A percentile compares a stretch with the other conserved stretches of the same genome.
Conservation (phyloP, 1,284 basidiomycete species). For the Ustilago trichophora region DNA sequence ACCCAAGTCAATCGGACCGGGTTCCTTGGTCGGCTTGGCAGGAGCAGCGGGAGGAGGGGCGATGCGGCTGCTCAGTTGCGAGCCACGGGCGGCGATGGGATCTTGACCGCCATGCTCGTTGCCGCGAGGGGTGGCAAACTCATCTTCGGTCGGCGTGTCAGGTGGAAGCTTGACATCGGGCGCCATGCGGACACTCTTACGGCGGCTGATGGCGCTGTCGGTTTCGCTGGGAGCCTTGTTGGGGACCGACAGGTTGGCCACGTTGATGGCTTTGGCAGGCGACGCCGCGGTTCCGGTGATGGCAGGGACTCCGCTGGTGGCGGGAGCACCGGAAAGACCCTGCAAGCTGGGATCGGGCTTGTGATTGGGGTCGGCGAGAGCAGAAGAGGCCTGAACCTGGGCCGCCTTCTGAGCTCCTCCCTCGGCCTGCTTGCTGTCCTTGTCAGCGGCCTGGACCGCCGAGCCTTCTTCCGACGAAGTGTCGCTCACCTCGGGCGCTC, state of each 20-base stretch:
- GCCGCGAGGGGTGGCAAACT: constrained; percentile 26
- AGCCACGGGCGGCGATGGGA: constrained; percentile 30
- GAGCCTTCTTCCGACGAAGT: constrained; percentile 40
- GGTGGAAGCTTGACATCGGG: constrained; percentile 60
- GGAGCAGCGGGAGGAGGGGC: constrained; percentile 51
- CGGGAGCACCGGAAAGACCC: constrained; percentile 17
- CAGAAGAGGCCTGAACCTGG: constrained; percentile 33
- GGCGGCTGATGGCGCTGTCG: constrained; percentile 34
- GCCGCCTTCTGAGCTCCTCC: constrained; percentile 35
- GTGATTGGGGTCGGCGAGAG: constrained; percentile 36
- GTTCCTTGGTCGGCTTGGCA: constrained; percentile 32
- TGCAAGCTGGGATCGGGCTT: constrained; percentile 35
- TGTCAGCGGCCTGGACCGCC: constrained; percentile 8
- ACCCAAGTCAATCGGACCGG: constrained; percentile 39
- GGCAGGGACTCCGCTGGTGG: background rate
- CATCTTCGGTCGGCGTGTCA: constrained; percentile 47
- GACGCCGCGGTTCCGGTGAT: background rate
- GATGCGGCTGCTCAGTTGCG: constrained; percentile 45
- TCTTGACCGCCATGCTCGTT: constrained; percentile 42
- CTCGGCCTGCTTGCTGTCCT: constrained; percentile 9
- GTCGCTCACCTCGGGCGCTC: constrained; percentile 39
- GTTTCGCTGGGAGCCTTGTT: constrained; percentile 35
- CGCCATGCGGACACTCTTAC: constrained; percentile 64
- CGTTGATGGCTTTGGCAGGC: constrained; percentile 11
- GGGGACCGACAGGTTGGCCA: constrained; percentile 8